Percentiles rank a stretch among this genome's conserved stretches.
Evolutionary conservation across 2,329 filamentous ascomycete genomes (phyloP).

Genomic region (Colletotrichum tamarilloi): DNA sequence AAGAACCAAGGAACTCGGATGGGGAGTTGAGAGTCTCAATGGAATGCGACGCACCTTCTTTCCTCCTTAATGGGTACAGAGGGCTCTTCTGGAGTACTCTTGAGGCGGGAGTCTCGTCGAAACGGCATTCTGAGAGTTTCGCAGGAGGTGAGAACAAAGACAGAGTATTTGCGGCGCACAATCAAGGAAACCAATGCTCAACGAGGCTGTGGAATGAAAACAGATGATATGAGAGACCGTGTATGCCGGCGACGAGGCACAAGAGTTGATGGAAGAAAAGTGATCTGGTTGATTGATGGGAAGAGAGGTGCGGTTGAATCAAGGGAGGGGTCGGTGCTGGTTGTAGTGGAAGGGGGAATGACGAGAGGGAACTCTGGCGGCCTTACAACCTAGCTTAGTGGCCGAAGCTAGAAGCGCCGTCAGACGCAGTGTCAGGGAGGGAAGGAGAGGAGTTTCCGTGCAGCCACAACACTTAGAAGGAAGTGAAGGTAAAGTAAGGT

Average conservation of each 20-base stretch:
- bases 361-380: background rate
- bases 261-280: background rate
- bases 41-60: background rate
- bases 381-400: background rate
- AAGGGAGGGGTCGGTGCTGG: slow-evolving; percentile 15
- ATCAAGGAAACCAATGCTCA: background rate
- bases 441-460: background rate
- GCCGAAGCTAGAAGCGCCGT: background rate
- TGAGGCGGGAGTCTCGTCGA: background rate
- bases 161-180: background rate
- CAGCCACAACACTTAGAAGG: background rate
- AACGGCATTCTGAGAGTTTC: background rate
- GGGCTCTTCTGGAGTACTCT: background rate
- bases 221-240: background rate
- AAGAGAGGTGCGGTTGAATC: slow-evolving; percentile 8
- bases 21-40: background rate
- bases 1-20: background rate
- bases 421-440: background rate
- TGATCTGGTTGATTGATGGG: background rate
- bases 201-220: background rate
- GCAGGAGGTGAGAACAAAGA: background rate
- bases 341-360: background rate
- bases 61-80: background rate
- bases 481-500: background rate
- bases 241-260: background rate